Percentiles rank a stretch among this genome's conserved stretches.
These are phyloP conservation scores for Novakomyces olei DNA, from an alignment of 805 yeast genomes.

Conservation along the genomic window DNA sequence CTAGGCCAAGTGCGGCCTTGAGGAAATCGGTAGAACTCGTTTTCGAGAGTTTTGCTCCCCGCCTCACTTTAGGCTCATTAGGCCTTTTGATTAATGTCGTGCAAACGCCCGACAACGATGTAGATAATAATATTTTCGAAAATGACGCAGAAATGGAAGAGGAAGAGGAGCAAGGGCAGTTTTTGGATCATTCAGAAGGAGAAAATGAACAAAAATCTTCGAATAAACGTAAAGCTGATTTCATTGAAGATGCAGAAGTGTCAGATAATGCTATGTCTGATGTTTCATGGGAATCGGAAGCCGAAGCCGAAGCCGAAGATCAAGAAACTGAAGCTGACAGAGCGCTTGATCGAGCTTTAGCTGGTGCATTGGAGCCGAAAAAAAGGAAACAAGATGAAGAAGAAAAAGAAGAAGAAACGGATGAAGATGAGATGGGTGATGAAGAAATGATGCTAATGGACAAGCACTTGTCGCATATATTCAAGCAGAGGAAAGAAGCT, in stretches of 20 bases:
- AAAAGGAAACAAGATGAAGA: neutral
- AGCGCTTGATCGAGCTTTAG: neutral
- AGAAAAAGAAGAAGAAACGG: constrained; percentile 10
- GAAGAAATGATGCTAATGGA: constrained; percentile 93
- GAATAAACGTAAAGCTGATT: constrained; percentile 10
- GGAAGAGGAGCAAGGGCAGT: constrained; percentile 17
- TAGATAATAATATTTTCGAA: constrained; percentile 51
- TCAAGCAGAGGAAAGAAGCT: constrained; percentile 59
- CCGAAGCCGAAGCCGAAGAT: constrained; percentile 2
- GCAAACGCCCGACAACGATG: constrained; percentile 51
- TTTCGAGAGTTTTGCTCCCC: constrained; percentile 33
- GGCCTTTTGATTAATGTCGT: constrained; percentile 32
- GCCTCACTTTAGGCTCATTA: constrained; percentile 25
- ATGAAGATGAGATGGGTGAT: constrained; percentile 77
- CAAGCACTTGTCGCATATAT: constrained; percentile 60
- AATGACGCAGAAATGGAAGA: constrained; percentile 20
- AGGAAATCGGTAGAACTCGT: constrained; percentile 34
- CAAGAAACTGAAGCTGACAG: constrained; percentile 2
- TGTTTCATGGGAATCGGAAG: constrained; percentile 5
- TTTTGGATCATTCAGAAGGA: constrained; percentile 11
- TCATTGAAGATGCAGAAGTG: constrained; percentile 2
- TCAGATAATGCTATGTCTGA: constrained; percentile 3
- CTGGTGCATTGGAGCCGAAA: neutral
- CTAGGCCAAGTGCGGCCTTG: constrained; percentile 35
- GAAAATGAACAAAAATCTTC: constrained; percentile 6